Evolutionary conservation across 345 rosid species (phyloP).

Genomic region (Lepidium didymum): DNA sequence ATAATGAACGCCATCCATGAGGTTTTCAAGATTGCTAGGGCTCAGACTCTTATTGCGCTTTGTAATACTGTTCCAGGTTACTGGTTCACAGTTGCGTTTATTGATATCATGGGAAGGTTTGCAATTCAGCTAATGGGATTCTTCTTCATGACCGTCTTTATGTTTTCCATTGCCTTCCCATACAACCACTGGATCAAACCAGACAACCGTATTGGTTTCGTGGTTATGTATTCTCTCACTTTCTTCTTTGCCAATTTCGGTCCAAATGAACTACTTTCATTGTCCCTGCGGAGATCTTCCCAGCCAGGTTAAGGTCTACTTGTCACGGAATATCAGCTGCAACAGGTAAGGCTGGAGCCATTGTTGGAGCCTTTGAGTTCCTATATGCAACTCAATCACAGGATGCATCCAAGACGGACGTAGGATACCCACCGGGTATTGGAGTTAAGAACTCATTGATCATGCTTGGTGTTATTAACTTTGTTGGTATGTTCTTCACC

Average conservation of each 20-base stretch:
- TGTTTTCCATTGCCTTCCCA: constrained; percentile 70
- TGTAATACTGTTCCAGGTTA: constrained; percentile 66
- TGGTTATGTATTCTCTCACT: constrained; percentile 51
- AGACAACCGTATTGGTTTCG: constrained; percentile 47
- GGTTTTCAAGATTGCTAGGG: constrained; percentile 49
- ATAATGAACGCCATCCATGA: constrained; percentile 57
- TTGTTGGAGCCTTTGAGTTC: constrained; percentile 66
- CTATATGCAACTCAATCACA: constrained; percentile 41
- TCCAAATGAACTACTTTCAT: constrained; percentile 66
- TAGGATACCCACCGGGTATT: constrained; percentile 50
- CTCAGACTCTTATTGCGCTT: constrained; percentile 61
- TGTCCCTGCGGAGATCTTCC: constrained; percentile 70
- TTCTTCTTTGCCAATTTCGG: constrained; percentile 77
- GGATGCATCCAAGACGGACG: constrained; percentile 29
- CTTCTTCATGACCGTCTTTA: constrained; percentile 62
- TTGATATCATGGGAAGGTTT: constrained; percentile 50
- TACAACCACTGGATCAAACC: constrained; percentile 58
- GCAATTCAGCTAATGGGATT: constrained; percentile 69
- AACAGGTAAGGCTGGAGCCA: constrained; percentile 60
- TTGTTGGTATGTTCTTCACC: constrained; percentile 46
- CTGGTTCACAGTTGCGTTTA: constrained; percentile 55
- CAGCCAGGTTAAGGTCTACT: constrained; percentile 64
- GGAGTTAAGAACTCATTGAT: constrained; percentile 47
- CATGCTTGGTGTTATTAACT: constrained; percentile 40
- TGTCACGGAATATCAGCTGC: constrained; percentile 78